phyloP scores from a whole-genome alignment of 768 basidiomycete genomes.

The Amanita pallidorosea region DNA sequence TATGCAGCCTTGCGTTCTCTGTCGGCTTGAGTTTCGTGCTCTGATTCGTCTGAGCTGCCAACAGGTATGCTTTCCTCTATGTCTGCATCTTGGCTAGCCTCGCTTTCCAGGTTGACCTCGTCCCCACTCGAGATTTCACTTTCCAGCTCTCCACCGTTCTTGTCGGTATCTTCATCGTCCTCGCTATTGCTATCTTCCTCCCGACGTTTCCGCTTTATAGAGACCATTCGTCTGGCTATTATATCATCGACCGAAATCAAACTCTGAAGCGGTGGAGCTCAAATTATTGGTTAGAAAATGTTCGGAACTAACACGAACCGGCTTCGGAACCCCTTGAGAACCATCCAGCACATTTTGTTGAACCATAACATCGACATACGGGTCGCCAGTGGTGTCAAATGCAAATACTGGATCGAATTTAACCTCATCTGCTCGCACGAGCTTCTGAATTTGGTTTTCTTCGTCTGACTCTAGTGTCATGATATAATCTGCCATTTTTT shows the following conservation, averaged over 20 bases:
- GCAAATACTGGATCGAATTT: constrained; percentile 73
- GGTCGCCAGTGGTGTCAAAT: constrained; percentile 72
- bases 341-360: constrained; percentile 34
- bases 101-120: background rate
- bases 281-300: background rate
- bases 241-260: constrained; percentile 91
- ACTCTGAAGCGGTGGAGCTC: constrained; percentile 27
- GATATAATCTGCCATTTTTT: constrained; percentile 51
- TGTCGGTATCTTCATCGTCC: constrained; percentile 21
- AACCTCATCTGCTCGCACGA: constrained; percentile 34
- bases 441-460: constrained; percentile 32
- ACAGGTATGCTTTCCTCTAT: constrained; percentile 15
- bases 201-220: constrained; percentile 55
- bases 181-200: constrained; percentile 28
- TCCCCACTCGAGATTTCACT: constrained; percentile 16
- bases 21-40: constrained; percentile 49
- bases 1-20: constrained; percentile 82
- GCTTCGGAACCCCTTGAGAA: constrained; percentile 50
- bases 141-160: constrained; percentile 14
- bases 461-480: constrained; percentile 79
- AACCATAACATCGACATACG: constrained; percentile 45
- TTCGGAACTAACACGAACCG: constrained; percentile 27
- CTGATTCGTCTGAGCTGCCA: constrained; percentile 24
- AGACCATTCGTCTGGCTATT: constrained; percentile 59
- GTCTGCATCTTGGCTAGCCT: constrained; percentile 28